Conservation (phyloP, 495 filamentous ascomycete species). For the Pseudotulostoma volvatum region DNA sequence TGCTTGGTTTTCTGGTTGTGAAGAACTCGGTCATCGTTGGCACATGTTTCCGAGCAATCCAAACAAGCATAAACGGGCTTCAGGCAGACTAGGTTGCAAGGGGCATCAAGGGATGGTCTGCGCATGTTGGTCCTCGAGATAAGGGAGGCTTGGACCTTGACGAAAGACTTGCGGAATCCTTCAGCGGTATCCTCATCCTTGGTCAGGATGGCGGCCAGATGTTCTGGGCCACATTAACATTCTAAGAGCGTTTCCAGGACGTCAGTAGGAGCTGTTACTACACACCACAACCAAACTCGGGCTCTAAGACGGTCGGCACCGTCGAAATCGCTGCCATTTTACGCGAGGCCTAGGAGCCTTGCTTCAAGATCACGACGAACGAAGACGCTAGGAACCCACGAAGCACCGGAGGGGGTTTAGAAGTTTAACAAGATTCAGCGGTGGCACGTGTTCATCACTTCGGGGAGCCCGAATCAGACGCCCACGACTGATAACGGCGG, state of each 20-base stretch:
- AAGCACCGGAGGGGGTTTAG: no score
- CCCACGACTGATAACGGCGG: no score
- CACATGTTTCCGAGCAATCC: constrained; percentile 20
- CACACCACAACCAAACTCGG: constrained; percentile 32
- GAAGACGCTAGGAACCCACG: no score
- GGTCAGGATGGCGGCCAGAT: constrained; percentile 21
- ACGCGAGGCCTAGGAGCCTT: no score
- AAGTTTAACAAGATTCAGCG: no score
- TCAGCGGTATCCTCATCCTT: constrained; percentile 16
- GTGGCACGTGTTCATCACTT: no score
- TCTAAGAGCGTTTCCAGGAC: neutral
- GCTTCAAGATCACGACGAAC: no score
- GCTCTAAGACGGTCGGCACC: constrained; percentile 23
- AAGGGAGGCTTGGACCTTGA: constrained; percentile 8
- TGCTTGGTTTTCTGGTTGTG: constrained; percentile 29
- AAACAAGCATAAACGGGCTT: constrained; percentile 30
- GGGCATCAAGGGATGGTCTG: no score
- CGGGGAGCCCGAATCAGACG: no score
- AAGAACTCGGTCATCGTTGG: constrained; percentile 18
- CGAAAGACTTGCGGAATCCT: constrained; percentile 24
- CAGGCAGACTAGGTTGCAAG: no score
- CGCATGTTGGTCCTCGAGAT: neutral
- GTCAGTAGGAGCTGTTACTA: neutral
- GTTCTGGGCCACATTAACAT: constrained; percentile 18
- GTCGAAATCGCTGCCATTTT: constrained; percentile 25